Percentiles rank a stretch among this genome's conserved stretches.
These are phyloP conservation scores for Bromus sterilis DNA, from an alignment of 176 grass and related monocot genomes.

Conservation along the genomic window DNA sequence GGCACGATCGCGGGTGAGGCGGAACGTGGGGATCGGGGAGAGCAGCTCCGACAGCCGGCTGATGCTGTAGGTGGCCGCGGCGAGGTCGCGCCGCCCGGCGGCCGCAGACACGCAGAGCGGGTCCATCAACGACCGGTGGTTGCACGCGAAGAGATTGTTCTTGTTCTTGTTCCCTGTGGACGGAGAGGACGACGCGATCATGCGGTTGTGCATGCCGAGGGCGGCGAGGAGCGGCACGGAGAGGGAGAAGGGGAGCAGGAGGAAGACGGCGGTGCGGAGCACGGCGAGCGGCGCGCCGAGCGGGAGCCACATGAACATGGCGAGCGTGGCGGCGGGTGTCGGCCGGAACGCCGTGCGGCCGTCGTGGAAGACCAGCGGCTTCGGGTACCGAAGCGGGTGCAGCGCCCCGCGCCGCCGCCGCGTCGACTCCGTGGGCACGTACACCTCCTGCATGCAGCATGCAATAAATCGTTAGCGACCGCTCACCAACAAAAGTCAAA, in stretches of 20 bases:
- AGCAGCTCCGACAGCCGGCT: conserved; percentile 64
- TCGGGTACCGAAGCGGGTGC: conserved; percentile 37
- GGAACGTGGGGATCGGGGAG: conserved; percentile 58
- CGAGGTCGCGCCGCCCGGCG: conserved; percentile 16
- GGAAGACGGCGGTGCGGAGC: conserved; percentile 13
- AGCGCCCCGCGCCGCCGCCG: conserved; percentile 24
- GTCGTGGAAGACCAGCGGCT: conserved; percentile 81
- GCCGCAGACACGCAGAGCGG: conserved; percentile 36
- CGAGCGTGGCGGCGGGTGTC: conserved; percentile 32
- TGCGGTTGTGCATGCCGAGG: conserved; percentile 50
- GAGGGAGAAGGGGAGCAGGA: conserved; percentile 36
- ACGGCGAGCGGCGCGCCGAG: conserved; percentile 36
- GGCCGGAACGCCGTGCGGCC: conserved; percentile 68
- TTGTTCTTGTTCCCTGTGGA: not conserved
- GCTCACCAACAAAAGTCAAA: not conserved
- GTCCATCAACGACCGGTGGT: conserved; percentile 76
- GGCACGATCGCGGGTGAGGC: conserved; percentile 53
- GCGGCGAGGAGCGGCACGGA: conserved; percentile 37
- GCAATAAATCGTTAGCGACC: not conserved
- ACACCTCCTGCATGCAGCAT: conserved; percentile 44
- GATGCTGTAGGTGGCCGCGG: conserved; percentile 59
- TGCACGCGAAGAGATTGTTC: conserved; percentile 53
- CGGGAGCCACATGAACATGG: conserved; percentile 70
- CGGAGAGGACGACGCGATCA: not conserved
- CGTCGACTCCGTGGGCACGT: conserved; percentile 31